These are phyloP conservation scores for Polychaeton citri DNA, from an alignment of 2,329 filamentous ascomycete genomes.

Conservation along the genomic window DNA sequence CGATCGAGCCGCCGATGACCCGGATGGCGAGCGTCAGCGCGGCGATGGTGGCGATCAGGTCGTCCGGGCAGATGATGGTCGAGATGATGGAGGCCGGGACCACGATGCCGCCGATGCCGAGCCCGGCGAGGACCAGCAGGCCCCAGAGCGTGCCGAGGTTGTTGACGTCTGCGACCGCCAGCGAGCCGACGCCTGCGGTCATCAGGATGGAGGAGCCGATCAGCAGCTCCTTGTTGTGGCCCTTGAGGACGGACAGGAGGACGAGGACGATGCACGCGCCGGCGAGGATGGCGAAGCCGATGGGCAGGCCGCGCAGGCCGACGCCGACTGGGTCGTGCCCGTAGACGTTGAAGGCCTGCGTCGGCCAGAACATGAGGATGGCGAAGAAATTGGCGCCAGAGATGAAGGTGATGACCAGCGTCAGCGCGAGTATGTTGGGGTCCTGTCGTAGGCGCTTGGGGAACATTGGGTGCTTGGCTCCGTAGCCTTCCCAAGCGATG, in stretches of 20 bases:
- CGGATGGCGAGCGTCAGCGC: conserved; percentile 57
- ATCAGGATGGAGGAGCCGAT: conserved; percentile 47
- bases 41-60: conserved; percentile 56
- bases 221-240: conserved; percentile 47
- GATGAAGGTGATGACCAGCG: conserved; percentile 28
- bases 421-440: conserved; percentile 22
- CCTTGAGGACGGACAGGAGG: conserved; percentile 43
- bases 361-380: conserved; percentile 47
- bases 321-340: conserved; percentile 50
- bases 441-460: conserved; percentile 23
- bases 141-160: conserved; percentile 35
- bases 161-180: conserved; percentile 16
- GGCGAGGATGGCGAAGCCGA: conserved; percentile 49
- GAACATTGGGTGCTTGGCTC: conserved; percentile 21
- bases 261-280: conserved; percentile 48
- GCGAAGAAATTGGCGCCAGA: conserved; percentile 26
- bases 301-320: conserved; percentile 51
- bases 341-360: conserved; percentile 52
- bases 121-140: conserved; percentile 45
- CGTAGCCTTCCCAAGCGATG: conserved; percentile 19
- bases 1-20: conserved; percentile 53
- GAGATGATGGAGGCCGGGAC: conserved; percentile 54
- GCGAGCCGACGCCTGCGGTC: conserved; percentile 40
- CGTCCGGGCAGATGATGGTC: conserved; percentile 56
- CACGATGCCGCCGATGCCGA: conserved; percentile 56